Evolutionary conservation across 1,284 basidiomycete species (phyloP), one percentile per base, ranked within the genome.

Genomic region (Farysia itapuensis): DNA sequence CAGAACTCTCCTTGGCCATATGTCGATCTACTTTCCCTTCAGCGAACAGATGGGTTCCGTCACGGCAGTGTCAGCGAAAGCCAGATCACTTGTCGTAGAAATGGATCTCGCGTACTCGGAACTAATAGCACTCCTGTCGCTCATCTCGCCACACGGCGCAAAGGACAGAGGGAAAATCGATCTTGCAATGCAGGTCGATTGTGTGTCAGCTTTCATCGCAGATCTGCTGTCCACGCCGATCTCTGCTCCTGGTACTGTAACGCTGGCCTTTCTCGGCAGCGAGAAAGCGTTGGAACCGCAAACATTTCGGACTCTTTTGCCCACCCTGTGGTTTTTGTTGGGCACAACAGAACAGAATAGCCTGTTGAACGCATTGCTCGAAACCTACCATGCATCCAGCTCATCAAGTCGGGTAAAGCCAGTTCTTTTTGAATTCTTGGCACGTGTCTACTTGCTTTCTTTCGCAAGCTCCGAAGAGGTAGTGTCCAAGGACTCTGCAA

Each of bases 21-120:
- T 60, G 21, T 57, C 63, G 5, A 23, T 59, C 23, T 67, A 64
- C 50, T 67, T 67, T 39, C 65, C 65, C 36, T 67, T 64, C 35
- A 53, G 64, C 40, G 43, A 52, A 21, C 52, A 40, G 24, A 52
- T 35, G 2, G 43, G 39, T 20, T 59, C 52, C 6, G n/a, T n/a
- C n/a, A 37, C 38, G 35, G 43, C 39, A 16, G 37, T 59, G 5
- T 60, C 54, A n/a, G 41, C 43, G 16, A 58, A 43, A 23, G 53
- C 56, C 21, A 44, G 44, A 24, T 36, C 51, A 4, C 7, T 30
- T 3, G 36, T 67, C 11, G 49, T 51, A 3, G 45, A 56, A 42
- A 53, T 65, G 57, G 60, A 67, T 15, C 46, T 67, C 3, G 63
- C 49, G 18, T 64, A 64, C 18, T 44, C 51, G 4, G 65, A 67